These are phyloP conservation scores for Yamadazyma sp. DNA, from an alignment of 805 yeast species.

Conservation along the genomic window DNA sequence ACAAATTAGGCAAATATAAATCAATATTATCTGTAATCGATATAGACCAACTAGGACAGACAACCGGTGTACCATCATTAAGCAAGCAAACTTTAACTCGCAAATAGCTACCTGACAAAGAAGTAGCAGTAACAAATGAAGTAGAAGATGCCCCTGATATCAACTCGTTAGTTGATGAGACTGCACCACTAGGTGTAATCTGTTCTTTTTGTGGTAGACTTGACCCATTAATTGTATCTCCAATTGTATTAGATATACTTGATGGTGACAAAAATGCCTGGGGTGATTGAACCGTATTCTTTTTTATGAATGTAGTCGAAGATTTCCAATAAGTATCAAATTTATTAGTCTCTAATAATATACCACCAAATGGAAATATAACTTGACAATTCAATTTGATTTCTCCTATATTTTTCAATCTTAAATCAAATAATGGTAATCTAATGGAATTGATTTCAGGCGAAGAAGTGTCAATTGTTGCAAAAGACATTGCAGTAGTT, in stretches of 20 bases:
- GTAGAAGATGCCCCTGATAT: slow-evolving; percentile 14
- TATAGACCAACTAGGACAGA: slow-evolving; percentile 65
- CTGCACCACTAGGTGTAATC: slow-evolving; percentile 6
- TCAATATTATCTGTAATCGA: slow-evolving; percentile 49
- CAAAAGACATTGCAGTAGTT: slow-evolving; percentile 68
- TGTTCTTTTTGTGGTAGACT: too few relatives aligned
- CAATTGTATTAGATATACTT: slow-evolving; percentile 17
- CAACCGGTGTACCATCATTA: slow-evolving; percentile 82
- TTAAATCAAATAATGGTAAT: slow-evolving; percentile 78
- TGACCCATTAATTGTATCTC: slow-evolving; percentile 3
- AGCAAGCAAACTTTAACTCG: slow-evolving; percentile 67
- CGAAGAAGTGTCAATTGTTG: slow-evolving; percentile 37
- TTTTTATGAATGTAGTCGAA: slow-evolving; percentile 57
- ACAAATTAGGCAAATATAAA: slow-evolving; percentile 60
- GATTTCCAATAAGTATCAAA: slow-evolving; percentile 96
- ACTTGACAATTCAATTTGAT: slow-evolving; percentile 74
- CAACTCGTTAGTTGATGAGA: slow-evolving; percentile 17
- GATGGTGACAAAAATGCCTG: slow-evolving; percentile 39
- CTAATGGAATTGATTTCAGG: slow-evolving; percentile 38
- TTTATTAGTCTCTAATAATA: slow-evolving; percentile 81
- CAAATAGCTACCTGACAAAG: slow-evolving; percentile 77
- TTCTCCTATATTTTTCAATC: slow-evolving; percentile 80
- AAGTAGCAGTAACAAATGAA: slow-evolving; percentile 87
- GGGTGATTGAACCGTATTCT: slow-evolving; percentile 24
- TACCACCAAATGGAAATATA: slow-evolving; percentile 84